phyloP scores from a whole-genome alignment of 768 basidiomycete genomes.

The Infundibulicybe gibba region DNA sequence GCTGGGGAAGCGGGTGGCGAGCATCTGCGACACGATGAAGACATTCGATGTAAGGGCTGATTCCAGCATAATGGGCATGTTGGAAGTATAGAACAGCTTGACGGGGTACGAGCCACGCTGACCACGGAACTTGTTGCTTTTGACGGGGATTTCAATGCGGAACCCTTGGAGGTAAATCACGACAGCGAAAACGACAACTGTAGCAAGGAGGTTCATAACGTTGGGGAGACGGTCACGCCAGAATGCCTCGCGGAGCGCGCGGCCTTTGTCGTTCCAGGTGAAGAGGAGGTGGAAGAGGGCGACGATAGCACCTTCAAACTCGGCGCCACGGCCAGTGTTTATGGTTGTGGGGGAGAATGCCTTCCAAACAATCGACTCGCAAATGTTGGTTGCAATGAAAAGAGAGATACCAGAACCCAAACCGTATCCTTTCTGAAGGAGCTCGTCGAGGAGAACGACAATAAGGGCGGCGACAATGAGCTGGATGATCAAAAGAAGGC shows the following conservation, averaged over 20 bases:
- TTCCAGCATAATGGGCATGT: slow-evolving; percentile 99
- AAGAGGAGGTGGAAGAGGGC: slow-evolving; percentile 96
- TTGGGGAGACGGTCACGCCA: slow-evolving; percentile 97
- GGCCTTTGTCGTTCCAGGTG: slow-evolving; percentile 98
- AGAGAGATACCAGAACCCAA: slow-evolving; percentile 98
- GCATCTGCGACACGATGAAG: slow-evolving; percentile 96
- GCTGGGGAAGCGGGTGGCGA: slow-evolving; percentile 84
- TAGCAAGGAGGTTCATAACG: slow-evolving; percentile 95
- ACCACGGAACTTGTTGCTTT: slow-evolving; percentile 95
- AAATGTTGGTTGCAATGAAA: slow-evolving; percentile 99
- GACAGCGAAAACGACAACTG: slow-evolving; percentile 84
- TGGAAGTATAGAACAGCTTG: slow-evolving; percentile 98
- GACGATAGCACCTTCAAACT: slow-evolving; percentile 96
- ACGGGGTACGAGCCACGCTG: slow-evolving; percentile 94
- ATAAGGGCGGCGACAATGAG: slow-evolving; percentile 92
- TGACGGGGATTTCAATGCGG: slow-evolving; percentile 97
- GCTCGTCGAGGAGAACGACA: slow-evolving; percentile 97
- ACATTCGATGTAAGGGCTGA: slow-evolving; percentile 90
- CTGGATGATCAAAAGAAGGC: slow-evolving; percentile 94
- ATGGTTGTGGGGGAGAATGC: slow-evolving; percentile 97
- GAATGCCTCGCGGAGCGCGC: slow-evolving; percentile 96
- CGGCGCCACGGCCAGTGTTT: slow-evolving; percentile 97
- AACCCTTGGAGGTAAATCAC: slow-evolving; percentile 99
- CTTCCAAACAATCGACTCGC: slow-evolving; percentile 99
- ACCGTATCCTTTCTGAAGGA: slow-evolving; percentile 98